Evolutionary conservation across 805 yeast genomes (phyloP).

Genomic region (Nakazawaea pomicola): DNA sequence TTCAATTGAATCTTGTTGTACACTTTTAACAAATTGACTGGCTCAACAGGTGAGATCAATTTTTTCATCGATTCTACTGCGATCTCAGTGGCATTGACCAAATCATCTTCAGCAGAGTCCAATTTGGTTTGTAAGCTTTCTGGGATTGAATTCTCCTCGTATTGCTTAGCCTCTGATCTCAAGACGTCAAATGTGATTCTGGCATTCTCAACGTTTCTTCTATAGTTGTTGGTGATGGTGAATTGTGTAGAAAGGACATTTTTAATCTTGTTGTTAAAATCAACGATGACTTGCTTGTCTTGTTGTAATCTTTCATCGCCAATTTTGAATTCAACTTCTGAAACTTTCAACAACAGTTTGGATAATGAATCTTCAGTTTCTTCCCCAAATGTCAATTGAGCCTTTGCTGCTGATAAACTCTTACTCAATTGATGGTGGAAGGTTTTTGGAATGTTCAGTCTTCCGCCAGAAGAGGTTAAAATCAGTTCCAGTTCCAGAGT

Average conservation of each 20-base stretch:
- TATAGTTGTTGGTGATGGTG: constrained; percentile 51
- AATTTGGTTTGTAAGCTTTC: constrained; percentile 49
- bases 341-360: constrained; percentile 47
- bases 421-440: constrained; percentile 66
- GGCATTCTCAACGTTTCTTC: constrained; percentile 65
- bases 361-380: constrained; percentile 44
- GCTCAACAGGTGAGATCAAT: constrained; percentile 62
- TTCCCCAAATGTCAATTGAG: constrained; percentile 13
- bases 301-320: constrained; percentile 68
- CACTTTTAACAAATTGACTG: constrained; percentile 58
- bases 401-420: constrained; percentile 29
- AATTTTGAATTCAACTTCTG: constrained; percentile 54
- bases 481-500: constrained; percentile 64
- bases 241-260: constrained; percentile 51
- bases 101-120: constrained; percentile 65
- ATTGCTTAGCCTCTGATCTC: constrained; percentile 49
- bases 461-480: constrained; percentile 30
- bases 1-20: constrained; percentile 67
- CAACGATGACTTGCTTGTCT: constrained; percentile 56
- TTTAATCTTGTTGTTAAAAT: constrained; percentile 54
- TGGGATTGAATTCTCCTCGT: constrained; percentile 28
- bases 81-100: constrained; percentile 69
- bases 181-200: constrained; percentile 67
- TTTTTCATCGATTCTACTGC: constrained; percentile 80
- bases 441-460: constrained; percentile 51